phyloP scores from a whole-genome alignment of 176 grass and related monocot genomes.

The Canna indica region DNA sequence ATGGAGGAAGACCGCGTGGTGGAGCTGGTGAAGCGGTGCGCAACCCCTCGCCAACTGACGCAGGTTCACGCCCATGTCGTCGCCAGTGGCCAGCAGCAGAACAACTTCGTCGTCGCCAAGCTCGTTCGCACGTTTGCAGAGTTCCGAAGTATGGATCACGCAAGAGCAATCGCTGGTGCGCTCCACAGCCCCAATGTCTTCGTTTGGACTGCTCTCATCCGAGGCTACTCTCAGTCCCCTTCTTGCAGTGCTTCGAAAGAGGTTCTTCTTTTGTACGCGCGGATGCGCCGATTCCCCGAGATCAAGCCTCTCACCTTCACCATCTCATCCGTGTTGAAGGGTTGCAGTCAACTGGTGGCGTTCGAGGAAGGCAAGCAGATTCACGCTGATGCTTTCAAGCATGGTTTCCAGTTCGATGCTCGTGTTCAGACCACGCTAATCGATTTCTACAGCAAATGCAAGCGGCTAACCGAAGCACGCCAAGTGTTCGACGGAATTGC shows the following conservation, averaged over 20 bases:
- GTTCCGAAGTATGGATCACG: constrained; percentile 20
- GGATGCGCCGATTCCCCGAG: constrained; percentile 20
- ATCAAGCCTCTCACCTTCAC: constrained; percentile 34
- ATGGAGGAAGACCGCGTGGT: constrained; percentile 33
- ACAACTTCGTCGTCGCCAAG: constrained; percentile 34
- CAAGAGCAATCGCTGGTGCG: constrained; percentile 20
- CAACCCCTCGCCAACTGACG: constrained; percentile 14
- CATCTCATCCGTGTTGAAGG: constrained; percentile 28
- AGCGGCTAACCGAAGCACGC: constrained; percentile 21
- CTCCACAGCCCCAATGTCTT: constrained; percentile 25
- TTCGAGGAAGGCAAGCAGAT: constrained; percentile 24
- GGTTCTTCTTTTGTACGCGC: constrained; percentile 23
- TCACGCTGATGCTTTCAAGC: constrained; percentile 30
- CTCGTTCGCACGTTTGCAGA: constrained; percentile 31
- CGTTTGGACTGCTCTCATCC: constrained; percentile 34
- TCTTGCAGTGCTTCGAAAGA: not conserved
- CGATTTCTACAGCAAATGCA: constrained; percentile 29
- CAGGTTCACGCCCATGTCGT: constrained; percentile 31
- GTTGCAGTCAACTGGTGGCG: constrained; percentile 15
- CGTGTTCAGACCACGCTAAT: constrained; percentile 27
- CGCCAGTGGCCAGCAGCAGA: constrained; percentile 21
- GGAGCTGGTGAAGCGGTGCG: constrained; percentile 23
- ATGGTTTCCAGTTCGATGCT: constrained; percentile 26
- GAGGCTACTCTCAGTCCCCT: constrained; percentile 23
- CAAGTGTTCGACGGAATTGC: constrained; percentile 16